Evolutionary conservation across 1,284 basidiomycete species (phyloP).

Genomic region (Volvariella volvacea): DNA sequence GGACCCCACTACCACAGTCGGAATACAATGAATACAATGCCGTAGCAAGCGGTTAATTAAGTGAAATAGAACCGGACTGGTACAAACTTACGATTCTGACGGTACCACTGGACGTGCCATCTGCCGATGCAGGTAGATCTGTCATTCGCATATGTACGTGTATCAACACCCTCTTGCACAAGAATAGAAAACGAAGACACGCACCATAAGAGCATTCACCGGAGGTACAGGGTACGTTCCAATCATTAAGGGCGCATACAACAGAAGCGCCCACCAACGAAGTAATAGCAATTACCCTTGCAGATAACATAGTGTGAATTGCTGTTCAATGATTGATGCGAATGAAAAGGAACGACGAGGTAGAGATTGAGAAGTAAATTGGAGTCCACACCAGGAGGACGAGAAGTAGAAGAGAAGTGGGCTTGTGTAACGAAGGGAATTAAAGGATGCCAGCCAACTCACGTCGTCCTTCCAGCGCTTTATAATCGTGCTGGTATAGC

Average conservation of each 20-base stretch:
- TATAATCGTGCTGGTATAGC: too few relatives aligned
- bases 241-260: constrained; percentile 3
- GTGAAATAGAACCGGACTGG: background rate
- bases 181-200: background rate
- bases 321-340: too few relatives aligned
- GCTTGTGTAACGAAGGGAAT: too few relatives aligned
- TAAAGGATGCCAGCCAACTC: too few relatives aligned
- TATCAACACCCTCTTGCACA: background rate
- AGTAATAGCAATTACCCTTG: background rate
- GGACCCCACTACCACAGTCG: constrained; percentile 32
- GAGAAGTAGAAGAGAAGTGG: too few relatives aligned
- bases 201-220: constrained; percentile 16
- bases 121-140: constrained; percentile 21
- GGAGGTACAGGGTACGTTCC: constrained; percentile 10
- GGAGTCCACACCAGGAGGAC: too few relatives aligned
- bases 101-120: constrained; percentile 23
- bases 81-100: constrained; percentile 29
- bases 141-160: background rate
- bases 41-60: too few relatives aligned
- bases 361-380: too few relatives aligned
- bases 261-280: background rate
- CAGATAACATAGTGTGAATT: too few relatives aligned
- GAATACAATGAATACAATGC: too few relatives aligned
- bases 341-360: too few relatives aligned
- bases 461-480: too few relatives aligned